Percentiles rank a stretch among this genome's conserved stretches.
Evolutionary conservation across 2,329 filamentous ascomycete species (phyloP).

Genomic region (Calonectria pteridis): DNA sequence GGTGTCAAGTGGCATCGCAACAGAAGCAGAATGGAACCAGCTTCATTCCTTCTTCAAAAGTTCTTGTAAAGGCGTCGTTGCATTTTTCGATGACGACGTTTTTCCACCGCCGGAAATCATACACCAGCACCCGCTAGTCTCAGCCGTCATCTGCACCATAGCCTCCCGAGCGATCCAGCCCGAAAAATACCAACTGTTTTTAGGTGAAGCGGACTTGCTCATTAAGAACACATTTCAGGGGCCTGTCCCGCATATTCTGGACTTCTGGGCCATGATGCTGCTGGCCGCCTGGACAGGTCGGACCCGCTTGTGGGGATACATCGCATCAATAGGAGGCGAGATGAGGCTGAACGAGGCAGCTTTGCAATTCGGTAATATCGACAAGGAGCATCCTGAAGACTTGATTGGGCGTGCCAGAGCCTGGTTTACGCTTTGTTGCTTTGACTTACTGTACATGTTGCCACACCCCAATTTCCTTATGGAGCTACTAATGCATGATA

Average conservation of each 20-base stretch:
- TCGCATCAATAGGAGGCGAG: neutral
- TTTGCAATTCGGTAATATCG: neutral
- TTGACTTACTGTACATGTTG: neutral
- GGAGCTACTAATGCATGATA: neutral
- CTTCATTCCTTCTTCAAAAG: neutral
- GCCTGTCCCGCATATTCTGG: neutral
- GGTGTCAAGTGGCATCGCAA: neutral
- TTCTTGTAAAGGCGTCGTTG: neutral
- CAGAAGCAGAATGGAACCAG: neutral
- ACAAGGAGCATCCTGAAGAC: neutral
- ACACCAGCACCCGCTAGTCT: neutral
- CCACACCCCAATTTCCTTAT: neutral
- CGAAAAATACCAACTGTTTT: neutral
- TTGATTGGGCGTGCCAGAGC: neutral
- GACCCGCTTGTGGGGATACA: neutral
- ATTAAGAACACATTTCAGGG: neutral
- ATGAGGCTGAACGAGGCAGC: neutral
- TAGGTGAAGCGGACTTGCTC: neutral
- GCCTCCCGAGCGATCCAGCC: neutral
- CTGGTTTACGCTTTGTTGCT: neutral
- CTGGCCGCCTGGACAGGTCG: neutral
- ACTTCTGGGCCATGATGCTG: neutral
- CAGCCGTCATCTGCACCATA: neutral
- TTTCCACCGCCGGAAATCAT: neutral
- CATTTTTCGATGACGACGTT: neutral